These are phyloP conservation scores for Begonia loranthoides DNA, from an alignment of 306 rosid genomes.

Conservation along the genomic window DNA sequence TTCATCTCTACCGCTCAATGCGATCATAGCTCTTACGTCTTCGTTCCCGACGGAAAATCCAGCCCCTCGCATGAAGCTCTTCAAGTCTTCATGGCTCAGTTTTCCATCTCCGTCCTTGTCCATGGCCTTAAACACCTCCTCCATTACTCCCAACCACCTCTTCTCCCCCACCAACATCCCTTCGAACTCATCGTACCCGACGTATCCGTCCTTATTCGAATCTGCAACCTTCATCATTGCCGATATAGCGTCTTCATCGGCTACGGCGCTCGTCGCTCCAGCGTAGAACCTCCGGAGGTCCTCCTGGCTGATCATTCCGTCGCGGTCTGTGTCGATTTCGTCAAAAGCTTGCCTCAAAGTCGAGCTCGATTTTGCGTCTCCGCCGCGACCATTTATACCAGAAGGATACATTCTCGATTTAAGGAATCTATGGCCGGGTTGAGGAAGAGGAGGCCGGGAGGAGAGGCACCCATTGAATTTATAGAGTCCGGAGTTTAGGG, in stretches of 20 bases:
- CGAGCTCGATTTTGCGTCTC: neutral
- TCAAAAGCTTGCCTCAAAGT: slow-evolving; percentile 61
- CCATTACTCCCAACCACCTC: slow-evolving; percentile 36
- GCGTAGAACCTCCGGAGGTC: slow-evolving; percentile 61
- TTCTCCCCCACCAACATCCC: slow-evolving; percentile 26
- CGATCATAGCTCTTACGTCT: slow-evolving; percentile 62
- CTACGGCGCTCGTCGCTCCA: slow-evolving; percentile 12
- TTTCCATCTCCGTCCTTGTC: slow-evolving; percentile 86
- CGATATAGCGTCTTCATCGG: slow-evolving; percentile 37
- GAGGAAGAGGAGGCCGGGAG: neutral
- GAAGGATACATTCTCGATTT: slow-evolving; percentile 52
- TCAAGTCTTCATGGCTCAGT: slow-evolving; percentile 57
- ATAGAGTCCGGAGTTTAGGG: neutral
- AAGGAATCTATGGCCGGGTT: neutral
- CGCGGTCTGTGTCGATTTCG: slow-evolving; percentile 59
- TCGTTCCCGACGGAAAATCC: slow-evolving; percentile 46
- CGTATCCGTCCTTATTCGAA: slow-evolving; percentile 60
- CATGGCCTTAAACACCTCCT: slow-evolving; percentile 73
- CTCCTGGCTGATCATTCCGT: slow-evolving; percentile 69
- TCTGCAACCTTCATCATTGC: slow-evolving; percentile 79
- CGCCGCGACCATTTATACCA: slow-evolving; percentile 11
- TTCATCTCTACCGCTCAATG: slow-evolving; percentile 42
- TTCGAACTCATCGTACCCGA: slow-evolving; percentile 87
- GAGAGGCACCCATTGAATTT: too few relatives aligned
- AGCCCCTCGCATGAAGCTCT: slow-evolving; percentile 52